Evolutionary conservation across 257 asterid genomes (phyloP).

Genomic region (Solanum neorickii): DNA sequence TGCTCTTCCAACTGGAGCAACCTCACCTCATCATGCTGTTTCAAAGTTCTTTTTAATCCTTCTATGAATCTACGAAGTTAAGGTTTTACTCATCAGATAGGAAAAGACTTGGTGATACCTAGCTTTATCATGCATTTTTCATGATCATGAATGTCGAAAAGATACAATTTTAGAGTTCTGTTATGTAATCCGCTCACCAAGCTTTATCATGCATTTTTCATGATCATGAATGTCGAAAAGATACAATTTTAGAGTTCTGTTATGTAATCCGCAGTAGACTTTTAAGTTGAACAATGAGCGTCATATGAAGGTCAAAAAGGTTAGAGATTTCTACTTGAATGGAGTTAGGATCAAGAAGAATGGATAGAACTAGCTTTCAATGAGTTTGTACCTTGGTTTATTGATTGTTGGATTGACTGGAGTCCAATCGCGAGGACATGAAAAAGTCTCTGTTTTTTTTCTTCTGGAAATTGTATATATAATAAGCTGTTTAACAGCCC

Average conservation of each 20-base stretch:
- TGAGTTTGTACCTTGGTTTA: background rate
- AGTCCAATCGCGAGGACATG: background rate
- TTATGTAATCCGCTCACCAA: background rate
- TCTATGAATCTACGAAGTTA: background rate
- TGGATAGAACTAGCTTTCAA: background rate
- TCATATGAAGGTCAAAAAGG: background rate
- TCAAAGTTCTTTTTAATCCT: background rate
- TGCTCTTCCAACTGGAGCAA: background rate
- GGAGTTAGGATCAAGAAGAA: background rate
- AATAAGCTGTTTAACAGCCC: background rate
- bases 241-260: background rate
- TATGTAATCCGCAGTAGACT: background rate
- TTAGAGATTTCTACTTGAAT: background rate
- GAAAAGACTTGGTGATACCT: background rate
- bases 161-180: background rate
- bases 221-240: background rate
- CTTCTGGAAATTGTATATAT: background rate
- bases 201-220: background rate
- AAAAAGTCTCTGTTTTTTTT: background rate
- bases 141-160: background rate
- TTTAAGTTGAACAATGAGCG: background rate
- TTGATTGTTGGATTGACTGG: background rate
- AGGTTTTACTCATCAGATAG: background rate
- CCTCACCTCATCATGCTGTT: background rate
- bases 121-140: background rate